Percentiles rank a stretch among this genome's conserved stretches.
phyloP scores from a whole-genome alignment of 805 yeast genomes.

The Wickerhamiella sergipiensis region DNA sequence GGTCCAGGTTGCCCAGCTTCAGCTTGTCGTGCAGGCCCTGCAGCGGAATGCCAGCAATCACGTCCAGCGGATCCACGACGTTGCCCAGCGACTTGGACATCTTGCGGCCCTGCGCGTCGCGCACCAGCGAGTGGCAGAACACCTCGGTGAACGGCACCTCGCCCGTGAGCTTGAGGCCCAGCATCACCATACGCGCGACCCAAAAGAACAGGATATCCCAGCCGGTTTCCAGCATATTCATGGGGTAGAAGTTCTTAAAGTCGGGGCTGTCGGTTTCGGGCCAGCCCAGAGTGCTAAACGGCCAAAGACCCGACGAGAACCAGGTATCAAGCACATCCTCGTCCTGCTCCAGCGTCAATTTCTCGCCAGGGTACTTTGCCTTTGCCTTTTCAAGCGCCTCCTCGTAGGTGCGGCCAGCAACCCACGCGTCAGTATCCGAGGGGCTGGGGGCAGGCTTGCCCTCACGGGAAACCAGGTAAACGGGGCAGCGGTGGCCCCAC shows the following conservation, averaged over 20 bases:
- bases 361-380: constrained; percentile 53
- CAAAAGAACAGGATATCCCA: constrained; percentile 99
- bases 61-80: constrained; percentile 92
- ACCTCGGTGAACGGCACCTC: constrained; percentile 89
- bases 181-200: constrained; percentile 92
- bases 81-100: constrained; percentile 96
- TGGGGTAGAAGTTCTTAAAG: constrained; percentile 68
- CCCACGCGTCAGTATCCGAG: constrained; percentile 66
- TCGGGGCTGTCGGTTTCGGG: constrained; percentile 61
- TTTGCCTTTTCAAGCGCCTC: constrained; percentile 81
- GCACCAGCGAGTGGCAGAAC: constrained; percentile 93
- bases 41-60: constrained; percentile 74
- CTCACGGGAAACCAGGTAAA: constrained; percentile 71
- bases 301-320: constrained; percentile 98
- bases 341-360: constrained; percentile 76
- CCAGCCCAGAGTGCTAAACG: constrained; percentile 94
- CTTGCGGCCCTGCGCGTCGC: constrained; percentile 98
- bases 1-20: constrained; percentile 70
- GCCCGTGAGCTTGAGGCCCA: constrained; percentile 84
- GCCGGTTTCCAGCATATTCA: constrained; percentile 93
- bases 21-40: constrained; percentile 69
- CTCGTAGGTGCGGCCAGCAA: constrained; percentile 69
- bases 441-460: constrained; percentile 45
- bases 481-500: constrained; percentile 99
- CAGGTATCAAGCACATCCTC: constrained; percentile 98